Percentiles rank a stretch among this genome's conserved stretches.
Evolutionary conservation across 2,329 filamentous ascomycete species (phyloP).

Genomic region (Gremmenia infestans): DNA sequence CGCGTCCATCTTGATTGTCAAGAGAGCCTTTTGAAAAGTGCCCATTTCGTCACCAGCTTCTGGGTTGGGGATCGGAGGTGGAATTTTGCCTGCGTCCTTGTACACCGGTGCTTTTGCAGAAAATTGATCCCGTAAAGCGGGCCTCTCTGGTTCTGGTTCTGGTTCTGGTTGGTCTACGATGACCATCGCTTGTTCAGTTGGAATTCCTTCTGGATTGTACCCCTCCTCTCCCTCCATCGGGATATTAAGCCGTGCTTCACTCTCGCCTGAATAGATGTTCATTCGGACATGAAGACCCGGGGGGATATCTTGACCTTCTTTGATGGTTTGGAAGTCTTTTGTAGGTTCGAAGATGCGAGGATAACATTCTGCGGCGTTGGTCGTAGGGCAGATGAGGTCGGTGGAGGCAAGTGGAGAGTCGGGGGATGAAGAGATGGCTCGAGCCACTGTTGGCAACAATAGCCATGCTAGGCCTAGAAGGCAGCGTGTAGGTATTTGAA

Average conservation of each 20-base stretch:
- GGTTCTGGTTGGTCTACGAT: constrained; percentile 18
- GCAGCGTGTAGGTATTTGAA: constrained; percentile 8
- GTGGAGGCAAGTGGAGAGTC: constrained; percentile 31
- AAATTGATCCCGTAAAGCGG: constrained; percentile 33
- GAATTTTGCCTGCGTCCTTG: constrained; percentile 52
- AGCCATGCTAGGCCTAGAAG: constrained; percentile 24
- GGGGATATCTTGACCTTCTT: constrained; percentile 60
- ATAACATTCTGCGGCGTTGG: constrained; percentile 58
- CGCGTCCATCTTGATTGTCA: constrained; percentile 42
- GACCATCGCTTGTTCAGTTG: constrained; percentile 40
- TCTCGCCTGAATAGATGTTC: constrained; percentile 57
- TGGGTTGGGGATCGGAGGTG: constrained; percentile 42
- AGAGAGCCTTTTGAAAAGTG: constrained; percentile 44
- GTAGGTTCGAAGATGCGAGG: constrained; percentile 60
- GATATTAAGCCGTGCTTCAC: constrained; percentile 62
- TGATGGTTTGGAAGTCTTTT: constrained; percentile 58
- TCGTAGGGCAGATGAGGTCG: constrained; percentile 62
- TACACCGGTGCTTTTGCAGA: constrained; percentile 50
- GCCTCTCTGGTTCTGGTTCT: constrained; percentile 14
- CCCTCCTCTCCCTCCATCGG: constrained; percentile 47
- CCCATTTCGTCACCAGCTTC: constrained; percentile 35
- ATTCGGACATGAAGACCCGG: constrained; percentile 61
- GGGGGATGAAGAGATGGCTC: constrained; percentile 16
- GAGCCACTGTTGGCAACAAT: constrained; percentile 18
- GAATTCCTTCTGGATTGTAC: constrained; percentile 47